A percentile compares a stretch with the other conserved stretches of the same genome.
These are phyloP conservation scores for Aspergillus candidus DNA, from an alignment of 2,329 filamentous ascomycete species.

Conservation along the genomic window DNA sequence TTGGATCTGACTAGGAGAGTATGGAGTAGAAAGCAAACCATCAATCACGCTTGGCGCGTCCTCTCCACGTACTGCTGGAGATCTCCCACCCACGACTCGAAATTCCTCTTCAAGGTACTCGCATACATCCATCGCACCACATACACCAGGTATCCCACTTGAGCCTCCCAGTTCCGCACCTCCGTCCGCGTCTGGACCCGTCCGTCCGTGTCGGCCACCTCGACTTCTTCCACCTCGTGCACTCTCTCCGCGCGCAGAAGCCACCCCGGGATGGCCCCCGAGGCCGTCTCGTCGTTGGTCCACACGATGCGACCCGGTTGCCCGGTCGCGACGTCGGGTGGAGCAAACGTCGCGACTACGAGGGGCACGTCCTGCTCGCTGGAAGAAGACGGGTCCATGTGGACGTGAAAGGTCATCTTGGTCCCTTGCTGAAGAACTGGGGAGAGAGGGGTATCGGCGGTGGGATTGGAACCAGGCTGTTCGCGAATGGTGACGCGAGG, in stretches of 20 bases:
- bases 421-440: constrained; percentile 35
- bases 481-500: constrained; percentile 41
- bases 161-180: constrained; percentile 42
- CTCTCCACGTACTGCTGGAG: constrained; percentile 38
- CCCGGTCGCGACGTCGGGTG: constrained; percentile 17
- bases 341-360: constrained; percentile 30
- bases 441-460: constrained; percentile 10
- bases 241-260: constrained; percentile 41
- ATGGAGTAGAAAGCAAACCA: neutral
- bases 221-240: constrained; percentile 42
- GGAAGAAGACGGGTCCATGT: constrained; percentile 33
- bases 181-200: constrained; percentile 19
- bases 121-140: constrained; percentile 40
- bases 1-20: too few species aligned
- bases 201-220: constrained; percentile 12
- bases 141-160: constrained; percentile 39
- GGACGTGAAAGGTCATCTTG: constrained; percentile 39
- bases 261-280: constrained; percentile 25
- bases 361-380: constrained; percentile 20
- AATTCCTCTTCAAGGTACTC: constrained; percentile 29
- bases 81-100: constrained; percentile 37
- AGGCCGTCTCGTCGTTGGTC: constrained; percentile 22
- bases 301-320: constrained; percentile 24
- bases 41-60: neutral
- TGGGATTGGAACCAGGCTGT: constrained; percentile 25